Conservation (phyloP, 208 protist genomes). For the Plasmodiophora brassicae region DNA sequence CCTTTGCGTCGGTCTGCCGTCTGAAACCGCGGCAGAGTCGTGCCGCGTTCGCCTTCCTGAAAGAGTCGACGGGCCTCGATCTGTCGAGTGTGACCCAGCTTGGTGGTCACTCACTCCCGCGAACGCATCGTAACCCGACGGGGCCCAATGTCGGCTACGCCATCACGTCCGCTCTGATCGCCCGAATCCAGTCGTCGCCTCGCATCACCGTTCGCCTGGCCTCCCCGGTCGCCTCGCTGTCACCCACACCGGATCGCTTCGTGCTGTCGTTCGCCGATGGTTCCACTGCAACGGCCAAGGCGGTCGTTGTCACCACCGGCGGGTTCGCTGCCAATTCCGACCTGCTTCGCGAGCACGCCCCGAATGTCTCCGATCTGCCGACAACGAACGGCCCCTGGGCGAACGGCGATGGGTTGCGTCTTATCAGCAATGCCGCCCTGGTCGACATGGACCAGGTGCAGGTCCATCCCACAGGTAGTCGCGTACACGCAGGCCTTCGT, state of each 20-base stretch:
- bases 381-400: slow-evolving; percentile 58
- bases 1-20: no score
- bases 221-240: no score
- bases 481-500: no score
- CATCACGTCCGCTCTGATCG: background rate
- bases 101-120: slow-evolving; percentile 49
- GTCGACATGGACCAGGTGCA: slow-evolving; percentile 58
- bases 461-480: slow-evolving; percentile 92
- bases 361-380: slow-evolving; percentile 47
- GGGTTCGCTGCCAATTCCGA: slow-evolving; percentile 50
- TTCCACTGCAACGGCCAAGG: no score
- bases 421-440: slow-evolving; percentile 43
- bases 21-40: no score
- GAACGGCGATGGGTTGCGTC: slow-evolving; percentile 53
- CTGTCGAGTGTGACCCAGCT: slow-evolving; percentile 37
- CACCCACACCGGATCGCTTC: no score
- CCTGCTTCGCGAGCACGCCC: slow-evolving; percentile 44
- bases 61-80: background rate
- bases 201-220: no score
- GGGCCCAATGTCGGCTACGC: background rate
- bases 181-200: no score
- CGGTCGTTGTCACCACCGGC: slow-evolving; percentile 53
- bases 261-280: no score
- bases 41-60: no score
- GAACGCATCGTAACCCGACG: slow-evolving; percentile 49